Conservation (phyloP, 768 basidiomycete genomes). For the Leucocoprinus birnbaumii region DNA sequence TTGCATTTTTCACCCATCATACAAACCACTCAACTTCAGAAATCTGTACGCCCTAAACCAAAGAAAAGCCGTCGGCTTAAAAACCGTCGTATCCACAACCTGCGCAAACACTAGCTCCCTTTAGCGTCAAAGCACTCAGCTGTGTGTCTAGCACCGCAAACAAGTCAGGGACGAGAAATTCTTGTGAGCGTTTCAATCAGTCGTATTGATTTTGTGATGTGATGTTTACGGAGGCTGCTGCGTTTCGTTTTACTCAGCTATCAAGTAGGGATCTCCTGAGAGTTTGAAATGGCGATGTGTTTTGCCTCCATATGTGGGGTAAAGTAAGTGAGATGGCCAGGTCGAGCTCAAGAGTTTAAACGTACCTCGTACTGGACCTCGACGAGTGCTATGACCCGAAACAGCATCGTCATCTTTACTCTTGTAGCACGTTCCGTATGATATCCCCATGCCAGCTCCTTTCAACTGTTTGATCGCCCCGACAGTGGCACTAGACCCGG, state of each 20-base stretch:
- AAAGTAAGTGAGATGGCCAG: neutral
- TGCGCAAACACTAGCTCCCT: slow-evolving; percentile 86
- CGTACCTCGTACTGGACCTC: slow-evolving; percentile 31
- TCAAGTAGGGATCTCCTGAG: slow-evolving; percentile 87
- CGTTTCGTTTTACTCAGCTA: slow-evolving; percentile 80
- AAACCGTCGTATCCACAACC: slow-evolving; percentile 12
- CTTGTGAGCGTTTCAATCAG: slow-evolving; percentile 64
- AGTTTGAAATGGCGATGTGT: slow-evolving; percentile 73
- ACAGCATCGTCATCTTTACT: slow-evolving; percentile 63
- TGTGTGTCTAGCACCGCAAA: slow-evolving; percentile 77
- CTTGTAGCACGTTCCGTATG: slow-evolving; percentile 27
- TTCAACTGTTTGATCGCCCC: slow-evolving; percentile 39
- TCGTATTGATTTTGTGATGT: slow-evolving; percentile 69
- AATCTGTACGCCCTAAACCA: slow-evolving; percentile 77
- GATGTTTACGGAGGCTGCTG: slow-evolving; percentile 65
- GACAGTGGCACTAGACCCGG: neutral
- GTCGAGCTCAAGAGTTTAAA: neutral
- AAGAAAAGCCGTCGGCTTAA: neutral
- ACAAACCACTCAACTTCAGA: slow-evolving; percentile 85
- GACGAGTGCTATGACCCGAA: slow-evolving; percentile 42
- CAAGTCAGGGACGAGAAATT: slow-evolving; percentile 70
- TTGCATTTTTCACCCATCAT: slow-evolving; percentile 96
- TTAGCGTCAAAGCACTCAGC: slow-evolving; percentile 68
- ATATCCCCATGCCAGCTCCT: slow-evolving; percentile 50
- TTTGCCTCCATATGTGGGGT: slow-evolving; percentile 39